A percentile compares a stretch with the other conserved stretches of the same genome.
These are phyloP conservation scores for Wickerhamomyces subpelliculosus DNA, from an alignment of 805 yeast species.

Conservation along the genomic window DNA sequence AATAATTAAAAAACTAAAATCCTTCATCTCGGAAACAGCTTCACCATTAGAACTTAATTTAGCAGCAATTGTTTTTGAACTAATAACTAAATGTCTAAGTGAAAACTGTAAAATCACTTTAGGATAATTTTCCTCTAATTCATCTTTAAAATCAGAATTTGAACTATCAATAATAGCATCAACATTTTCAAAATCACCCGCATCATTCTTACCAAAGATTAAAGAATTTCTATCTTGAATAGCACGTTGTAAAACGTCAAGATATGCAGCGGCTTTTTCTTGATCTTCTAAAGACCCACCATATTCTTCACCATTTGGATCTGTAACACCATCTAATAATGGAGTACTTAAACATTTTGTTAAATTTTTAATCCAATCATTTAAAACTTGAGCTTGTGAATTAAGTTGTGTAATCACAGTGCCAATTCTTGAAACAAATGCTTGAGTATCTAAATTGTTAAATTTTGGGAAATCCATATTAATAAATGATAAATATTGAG, in stretches of 20 bases:
- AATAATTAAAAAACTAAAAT: slow-evolving; percentile 5
- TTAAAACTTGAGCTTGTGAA: slow-evolving; percentile 42
- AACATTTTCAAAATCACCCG: slow-evolving; percentile 4
- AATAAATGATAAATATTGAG: too few relatives aligned
- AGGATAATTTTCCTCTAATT: slow-evolving; percentile 10
- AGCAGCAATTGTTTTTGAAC: slow-evolving; percentile 6
- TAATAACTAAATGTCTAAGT: slow-evolving; percentile 10
- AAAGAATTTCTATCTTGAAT: slow-evolving; percentile 37
- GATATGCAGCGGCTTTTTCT: slow-evolving; percentile 54
- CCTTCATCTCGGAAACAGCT: slow-evolving; percentile 3
- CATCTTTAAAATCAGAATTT: slow-evolving; percentile 7
- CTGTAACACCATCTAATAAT: slow-evolving; percentile 40
- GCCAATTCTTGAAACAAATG: slow-evolving; percentile 10
- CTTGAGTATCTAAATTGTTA: slow-evolving; percentile 6
- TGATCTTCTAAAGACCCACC: slow-evolving; percentile 68
- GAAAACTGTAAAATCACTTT: background rate
- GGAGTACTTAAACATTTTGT: slow-evolving; percentile 38
- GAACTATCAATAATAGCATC: slow-evolving; percentile 6
- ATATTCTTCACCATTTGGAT: slow-evolving; percentile 55
- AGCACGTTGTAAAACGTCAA: slow-evolving; percentile 45
- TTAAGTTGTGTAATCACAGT: slow-evolving; percentile 33
- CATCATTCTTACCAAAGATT: slow-evolving; percentile 23
- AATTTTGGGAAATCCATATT: slow-evolving; percentile 1
- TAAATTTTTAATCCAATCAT: slow-evolving; percentile 43
- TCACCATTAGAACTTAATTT: background rate